Evolutionary conservation across 2,329 filamentous ascomycete species (phyloP).

Genomic region (Pseudocercospora cruenta): DNA sequence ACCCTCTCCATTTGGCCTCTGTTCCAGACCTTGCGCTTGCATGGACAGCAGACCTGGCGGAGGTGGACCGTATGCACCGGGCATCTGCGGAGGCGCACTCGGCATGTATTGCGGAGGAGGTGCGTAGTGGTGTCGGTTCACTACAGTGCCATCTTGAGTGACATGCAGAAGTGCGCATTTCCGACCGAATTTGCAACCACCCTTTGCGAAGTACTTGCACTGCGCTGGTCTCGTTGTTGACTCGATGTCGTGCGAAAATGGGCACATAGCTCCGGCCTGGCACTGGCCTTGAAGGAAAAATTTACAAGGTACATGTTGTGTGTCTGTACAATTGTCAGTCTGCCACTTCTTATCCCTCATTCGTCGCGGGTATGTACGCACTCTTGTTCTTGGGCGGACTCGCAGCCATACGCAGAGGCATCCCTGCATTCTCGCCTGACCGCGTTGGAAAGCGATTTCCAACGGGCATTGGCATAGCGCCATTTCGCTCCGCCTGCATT

Average conservation of each 20-base stretch:
- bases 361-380: slow-evolving; percentile 28
- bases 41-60: slow-evolving; percentile 42
- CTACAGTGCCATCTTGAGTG: slow-evolving; percentile 86
- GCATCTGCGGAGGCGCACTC: slow-evolving; percentile 17
- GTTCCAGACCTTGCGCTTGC: slow-evolving; percentile 39
- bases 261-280: slow-evolving; percentile 93
- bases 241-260: slow-evolving; percentile 92
- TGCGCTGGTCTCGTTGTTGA: slow-evolving; percentile 79
- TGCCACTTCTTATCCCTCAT: background rate
- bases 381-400: slow-evolving; percentile 57
- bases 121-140: slow-evolving; percentile 64
- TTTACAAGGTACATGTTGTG: slow-evolving; percentile 97
- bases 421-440: slow-evolving; percentile 20
- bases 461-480: slow-evolving; percentile 35
- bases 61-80: slow-evolving; percentile 29
- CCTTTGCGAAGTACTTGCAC: slow-evolving; percentile 99
- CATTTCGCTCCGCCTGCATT: slow-evolving; percentile 33
- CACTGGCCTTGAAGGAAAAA: slow-evolving; percentile 97
- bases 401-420: slow-evolving; percentile 42
- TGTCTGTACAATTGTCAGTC: slow-evolving; percentile 62
- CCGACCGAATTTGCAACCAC: slow-evolving; percentile 97
- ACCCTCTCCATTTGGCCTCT: slow-evolving; percentile 32
- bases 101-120: slow-evolving; percentile 27
- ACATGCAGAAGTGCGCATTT: slow-evolving; percentile 98
- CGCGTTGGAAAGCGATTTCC: slow-evolving; percentile 25